Evolutionary conservation across 192 early-diverging fungal species (phyloP).

Genomic region (Pilobolus umbonatus): DNA sequence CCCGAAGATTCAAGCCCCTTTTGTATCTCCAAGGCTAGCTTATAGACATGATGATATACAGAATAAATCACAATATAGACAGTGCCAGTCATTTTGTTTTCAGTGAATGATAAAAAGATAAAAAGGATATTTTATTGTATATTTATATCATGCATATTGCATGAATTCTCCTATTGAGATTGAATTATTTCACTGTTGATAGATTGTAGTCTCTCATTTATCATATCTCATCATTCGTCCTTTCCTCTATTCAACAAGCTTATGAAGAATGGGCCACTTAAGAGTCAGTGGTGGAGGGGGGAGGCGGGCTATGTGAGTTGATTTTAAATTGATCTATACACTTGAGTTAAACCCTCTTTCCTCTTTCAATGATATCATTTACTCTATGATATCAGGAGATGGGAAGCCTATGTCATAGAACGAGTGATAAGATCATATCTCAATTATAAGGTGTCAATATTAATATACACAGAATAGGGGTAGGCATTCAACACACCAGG

Average conservation of each 20-base stretch:
- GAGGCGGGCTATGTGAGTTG: too few relatives aligned
- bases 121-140: background rate
- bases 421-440: too few relatives aligned
- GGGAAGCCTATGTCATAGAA: too few relatives aligned
- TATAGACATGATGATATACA: conserved; percentile 66
- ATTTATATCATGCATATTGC: background rate
- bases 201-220: background rate
- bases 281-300: background rate
- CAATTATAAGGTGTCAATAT: too few relatives aligned
- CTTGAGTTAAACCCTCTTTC: too few relatives aligned
- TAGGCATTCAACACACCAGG: too few relatives aligned
- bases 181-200: background rate
- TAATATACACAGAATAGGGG: too few relatives aligned
- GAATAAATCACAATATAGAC: conserved; percentile 36
- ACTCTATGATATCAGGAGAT: too few relatives aligned
- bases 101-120: background rate
- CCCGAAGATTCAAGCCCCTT: conserved; percentile 56
- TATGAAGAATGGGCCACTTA: background rate
- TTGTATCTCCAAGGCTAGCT: conserved; percentile 60
- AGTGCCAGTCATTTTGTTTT: conserved; percentile 13
- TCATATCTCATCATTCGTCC: background rate
- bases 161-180: background rate
- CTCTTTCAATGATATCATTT: too few relatives aligned
- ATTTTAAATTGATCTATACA: too few relatives aligned
- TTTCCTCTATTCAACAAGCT: background rate